Conservation (phyloP, 2,329 filamentous ascomycete species). For the Talaromyces atroroseus region DNA sequence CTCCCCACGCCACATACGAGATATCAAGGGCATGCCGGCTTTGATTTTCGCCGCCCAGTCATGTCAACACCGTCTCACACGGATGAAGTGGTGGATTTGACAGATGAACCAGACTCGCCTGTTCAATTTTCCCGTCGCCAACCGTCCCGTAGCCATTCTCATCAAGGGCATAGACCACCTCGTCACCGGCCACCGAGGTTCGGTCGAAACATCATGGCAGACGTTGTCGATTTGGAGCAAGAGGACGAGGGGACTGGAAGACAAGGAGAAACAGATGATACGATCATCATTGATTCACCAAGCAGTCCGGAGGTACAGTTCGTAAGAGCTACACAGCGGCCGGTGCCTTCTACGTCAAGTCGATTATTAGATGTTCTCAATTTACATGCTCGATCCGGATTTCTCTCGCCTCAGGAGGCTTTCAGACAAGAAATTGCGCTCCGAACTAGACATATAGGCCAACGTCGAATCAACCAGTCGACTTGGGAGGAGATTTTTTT, state of each 20-base stretch:
- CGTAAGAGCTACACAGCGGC: conserved; percentile 28
- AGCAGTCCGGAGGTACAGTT: conserved; percentile 49
- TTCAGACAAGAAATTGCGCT: conserved; percentile 22
- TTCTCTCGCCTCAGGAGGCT: conserved; percentile 8
- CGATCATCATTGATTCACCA: conserved; percentile 16
- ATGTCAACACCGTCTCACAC: conserved; percentile 30
- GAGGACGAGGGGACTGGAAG: conserved; percentile 13
- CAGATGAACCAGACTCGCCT: conserved; percentile 39
- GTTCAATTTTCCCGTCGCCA: conserved; percentile 11
- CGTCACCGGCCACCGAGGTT: conserved; percentile 29
- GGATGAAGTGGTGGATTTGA: conserved; percentile 43
- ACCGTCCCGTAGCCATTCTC: conserved; percentile 3
- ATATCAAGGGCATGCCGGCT: conserved; percentile 47
- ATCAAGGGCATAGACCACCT: conserved; percentile 11
- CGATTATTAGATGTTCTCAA: conserved; percentile 13
- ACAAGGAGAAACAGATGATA: not conserved
- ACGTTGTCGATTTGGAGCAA: conserved; percentile 38
- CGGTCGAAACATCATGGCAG: conserved; percentile 31
- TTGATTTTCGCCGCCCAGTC: conserved; percentile 50
- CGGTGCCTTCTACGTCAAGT: conserved; percentile 13
- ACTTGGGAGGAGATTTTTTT: conserved; percentile 8
- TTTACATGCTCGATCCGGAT: not conserved
- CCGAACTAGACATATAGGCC: conserved; percentile 12
- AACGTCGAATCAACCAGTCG: not conserved
- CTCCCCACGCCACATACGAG: conserved; percentile 29